These are phyloP conservation scores for Rhamnella rubrinervis DNA, from an alignment of 331 rosid species.

Conservation along the genomic window DNA sequence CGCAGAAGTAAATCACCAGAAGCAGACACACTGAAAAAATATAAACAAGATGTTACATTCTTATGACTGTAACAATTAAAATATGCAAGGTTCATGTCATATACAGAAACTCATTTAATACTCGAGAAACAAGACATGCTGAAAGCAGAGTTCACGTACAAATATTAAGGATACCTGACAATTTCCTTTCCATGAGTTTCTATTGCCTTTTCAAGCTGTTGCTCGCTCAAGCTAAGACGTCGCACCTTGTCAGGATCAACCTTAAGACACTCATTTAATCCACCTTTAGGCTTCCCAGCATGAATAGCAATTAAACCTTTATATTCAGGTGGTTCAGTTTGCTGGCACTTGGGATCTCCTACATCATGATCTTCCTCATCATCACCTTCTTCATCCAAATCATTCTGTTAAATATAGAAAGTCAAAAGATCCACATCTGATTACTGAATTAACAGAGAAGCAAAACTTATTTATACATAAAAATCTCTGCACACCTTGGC, in stretches of 20 bases:
- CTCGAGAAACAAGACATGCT: background rate
- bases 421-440: background rate
- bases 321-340: slow-evolving; percentile 57
- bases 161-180: slow-evolving; percentile 56
- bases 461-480: slow-evolving; percentile 2
- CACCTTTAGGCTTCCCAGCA: slow-evolving; percentile 99
- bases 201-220: slow-evolving; percentile 75
- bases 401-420: slow-evolving; percentile 33
- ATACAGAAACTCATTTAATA: background rate
- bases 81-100: background rate
- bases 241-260: slow-evolving; percentile 86
- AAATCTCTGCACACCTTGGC: slow-evolving; percentile 52
- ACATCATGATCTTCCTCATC: slow-evolving; percentile 54
- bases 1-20: background rate
- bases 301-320: slow-evolving; percentile 87
- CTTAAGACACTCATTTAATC: slow-evolving; percentile 69
- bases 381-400: slow-evolving; percentile 44
- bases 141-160: background rate
- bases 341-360: slow-evolving; percentile 33
- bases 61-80: background rate
- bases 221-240: slow-evolving; percentile 94
- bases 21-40: background rate
- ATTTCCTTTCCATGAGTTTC: slow-evolving; percentile 68
- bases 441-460: slow-evolving; percentile 15
- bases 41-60: slow-evolving; percentile 5